These are phyloP conservation scores for Candida germanica DNA, from an alignment of 805 yeast species.

Conservation along the genomic window DNA sequence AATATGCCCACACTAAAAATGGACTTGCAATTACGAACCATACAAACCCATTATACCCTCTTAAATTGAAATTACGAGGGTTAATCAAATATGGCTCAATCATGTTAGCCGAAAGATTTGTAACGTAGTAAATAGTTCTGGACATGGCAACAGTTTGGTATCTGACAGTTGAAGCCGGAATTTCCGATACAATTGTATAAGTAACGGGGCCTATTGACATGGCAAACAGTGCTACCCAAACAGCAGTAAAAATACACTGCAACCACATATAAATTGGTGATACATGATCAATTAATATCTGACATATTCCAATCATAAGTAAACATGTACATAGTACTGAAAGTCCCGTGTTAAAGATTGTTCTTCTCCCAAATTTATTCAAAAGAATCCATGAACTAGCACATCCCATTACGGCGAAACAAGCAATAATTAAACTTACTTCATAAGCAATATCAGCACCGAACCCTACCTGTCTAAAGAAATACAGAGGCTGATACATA, in stretches of 20 bases:
- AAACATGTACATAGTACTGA: slow-evolving; percentile 28
- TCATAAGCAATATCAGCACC: slow-evolving; percentile 25
- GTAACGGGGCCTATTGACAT: slow-evolving; percentile 41
- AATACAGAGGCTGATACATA: slow-evolving; percentile 36
- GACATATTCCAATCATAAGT: slow-evolving; percentile 39
- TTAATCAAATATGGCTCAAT: slow-evolving; percentile 50
- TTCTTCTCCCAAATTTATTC: slow-evolving; percentile 37
- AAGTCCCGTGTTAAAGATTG: slow-evolving; percentile 35
- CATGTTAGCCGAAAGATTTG: slow-evolving; percentile 30
- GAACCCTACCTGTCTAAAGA: slow-evolving; percentile 35
- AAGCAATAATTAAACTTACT: slow-evolving; percentile 28
- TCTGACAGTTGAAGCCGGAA: slow-evolving; percentile 37
- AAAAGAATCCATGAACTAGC: slow-evolving; percentile 27
- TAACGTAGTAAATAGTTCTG: slow-evolving; percentile 21
- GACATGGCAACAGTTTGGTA: slow-evolving; percentile 37
- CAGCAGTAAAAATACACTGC: slow-evolving; percentile 19
- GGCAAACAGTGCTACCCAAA: slow-evolving; percentile 30
- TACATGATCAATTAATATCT: slow-evolving; percentile 11
- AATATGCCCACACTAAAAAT: slow-evolving; percentile 16
- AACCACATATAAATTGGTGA: slow-evolving; percentile 12
- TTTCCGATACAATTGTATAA: slow-evolving; percentile 38
- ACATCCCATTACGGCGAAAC: slow-evolving; percentile 24
- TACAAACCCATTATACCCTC: slow-evolving; percentile 47
- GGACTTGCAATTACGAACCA: slow-evolving; percentile 35
- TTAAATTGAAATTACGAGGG: slow-evolving; percentile 43